These are phyloP conservation scores for Stropharia rugosoannulata DNA, from an alignment of 768 basidiomycete species.

Conservation along the genomic window DNA sequence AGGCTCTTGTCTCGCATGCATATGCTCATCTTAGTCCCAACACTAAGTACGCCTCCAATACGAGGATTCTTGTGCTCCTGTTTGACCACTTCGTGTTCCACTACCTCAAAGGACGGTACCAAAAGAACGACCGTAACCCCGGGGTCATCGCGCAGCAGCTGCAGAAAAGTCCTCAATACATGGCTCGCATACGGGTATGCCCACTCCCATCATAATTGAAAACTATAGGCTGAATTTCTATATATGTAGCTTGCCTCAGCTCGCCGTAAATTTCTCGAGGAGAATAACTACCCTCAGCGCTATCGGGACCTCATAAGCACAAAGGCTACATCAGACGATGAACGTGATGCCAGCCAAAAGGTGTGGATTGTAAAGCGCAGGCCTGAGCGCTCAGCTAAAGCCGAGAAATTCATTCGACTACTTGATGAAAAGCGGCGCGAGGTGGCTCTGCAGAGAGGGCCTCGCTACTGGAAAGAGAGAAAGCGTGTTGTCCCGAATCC, in stretches of 20 bases:
- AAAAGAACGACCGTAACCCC: constrained; percentile 6
- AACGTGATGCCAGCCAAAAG: constrained; percentile 8
- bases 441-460: neutral
- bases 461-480: neutral
- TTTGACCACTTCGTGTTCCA: constrained; percentile 16
- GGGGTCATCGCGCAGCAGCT: constrained; percentile 4
- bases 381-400: constrained; percentile 7
- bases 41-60: neutral
- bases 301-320: constrained; percentile 5
- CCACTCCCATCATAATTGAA: neutral
- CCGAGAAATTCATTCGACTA: constrained; percentile 4
- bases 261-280: constrained; percentile 1
- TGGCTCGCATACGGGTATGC: constrained; percentile 9
- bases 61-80: constrained; percentile 2
- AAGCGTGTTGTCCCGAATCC: neutral
- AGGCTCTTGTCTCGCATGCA: constrained; percentile 1
- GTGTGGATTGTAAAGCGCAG: constrained; percentile 4
- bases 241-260: neutral
- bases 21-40: neutral
- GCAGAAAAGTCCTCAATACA: constrained; percentile 5
- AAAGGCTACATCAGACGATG: constrained; percentile 20
- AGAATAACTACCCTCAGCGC: constrained; percentile 5
- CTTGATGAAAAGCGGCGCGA: constrained; percentile 5
- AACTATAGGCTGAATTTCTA: neutral
- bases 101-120: constrained; percentile 6